These are phyloP conservation scores for Mollisia scopiformis DNA, from an alignment of 2,329 filamentous ascomycete species.

Conservation along the genomic window DNA sequence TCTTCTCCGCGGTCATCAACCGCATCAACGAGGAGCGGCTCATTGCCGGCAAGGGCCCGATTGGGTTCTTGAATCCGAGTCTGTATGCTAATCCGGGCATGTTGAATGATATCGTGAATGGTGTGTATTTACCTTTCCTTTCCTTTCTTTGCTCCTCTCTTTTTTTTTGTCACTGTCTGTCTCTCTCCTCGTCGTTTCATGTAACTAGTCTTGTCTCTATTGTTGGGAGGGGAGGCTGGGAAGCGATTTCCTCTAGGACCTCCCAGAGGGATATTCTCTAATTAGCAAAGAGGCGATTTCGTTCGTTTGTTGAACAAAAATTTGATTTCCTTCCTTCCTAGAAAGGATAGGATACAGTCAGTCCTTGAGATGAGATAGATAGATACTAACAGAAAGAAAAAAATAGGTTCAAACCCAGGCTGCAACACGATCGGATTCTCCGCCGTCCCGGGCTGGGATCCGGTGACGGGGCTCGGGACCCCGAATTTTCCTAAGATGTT, in stretches of 20 bases:
- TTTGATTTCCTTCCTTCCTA: too few relatives aligned
- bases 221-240: too few relatives aligned
- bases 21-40: constrained; percentile 54
- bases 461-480: constrained; percentile 25
- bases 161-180: too few relatives aligned
- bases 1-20: constrained; percentile 51
- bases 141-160: not conserved
- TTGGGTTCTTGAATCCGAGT: constrained; percentile 56
- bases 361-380: too few relatives aligned
- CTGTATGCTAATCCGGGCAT: constrained; percentile 47
- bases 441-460: constrained; percentile 19
- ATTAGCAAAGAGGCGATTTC: too few relatives aligned
- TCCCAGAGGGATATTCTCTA: too few relatives aligned
- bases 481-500: constrained; percentile 28
- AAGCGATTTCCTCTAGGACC: too few relatives aligned
- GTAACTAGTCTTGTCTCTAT: too few relatives aligned
- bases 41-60: constrained; percentile 45
- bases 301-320: too few relatives aligned
- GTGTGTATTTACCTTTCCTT: not conserved
- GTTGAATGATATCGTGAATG: constrained; percentile 37
- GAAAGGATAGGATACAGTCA: too few relatives aligned
- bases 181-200: too few relatives aligned
- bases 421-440: not conserved
- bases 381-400: too few relatives aligned
- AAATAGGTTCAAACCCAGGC: not conserved